phyloP scores from a whole-genome alignment of 345 rosid genomes.

The Camelina sativa region DNA sequence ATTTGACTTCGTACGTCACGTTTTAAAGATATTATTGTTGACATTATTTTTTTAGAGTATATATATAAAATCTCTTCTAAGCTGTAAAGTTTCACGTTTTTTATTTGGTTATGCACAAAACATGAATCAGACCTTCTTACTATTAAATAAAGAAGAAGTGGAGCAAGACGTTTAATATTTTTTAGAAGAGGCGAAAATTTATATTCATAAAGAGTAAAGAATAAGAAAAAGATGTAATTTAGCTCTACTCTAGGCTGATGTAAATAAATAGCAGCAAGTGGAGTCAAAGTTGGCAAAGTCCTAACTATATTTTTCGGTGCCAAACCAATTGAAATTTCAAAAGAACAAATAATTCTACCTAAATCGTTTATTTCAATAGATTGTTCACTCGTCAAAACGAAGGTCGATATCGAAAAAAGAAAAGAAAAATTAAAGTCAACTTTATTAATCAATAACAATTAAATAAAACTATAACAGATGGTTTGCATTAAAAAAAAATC shows the following conservation, averaged over 20 bases:
- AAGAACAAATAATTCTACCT: not conserved
- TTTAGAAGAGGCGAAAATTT: not conserved
- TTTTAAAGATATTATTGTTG: conserved; percentile 12
- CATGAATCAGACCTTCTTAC: not conserved
- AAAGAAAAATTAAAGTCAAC: not conserved
- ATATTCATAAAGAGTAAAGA: not conserved
- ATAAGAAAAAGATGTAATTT: not conserved
- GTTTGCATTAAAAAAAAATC: too few relatives aligned
- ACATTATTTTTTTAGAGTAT: conserved; percentile 20
- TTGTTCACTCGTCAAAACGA: not conserved
- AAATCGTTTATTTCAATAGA: not conserved
- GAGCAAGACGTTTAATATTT: not conserved
- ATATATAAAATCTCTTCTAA: not conserved
- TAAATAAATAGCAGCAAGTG: not conserved
- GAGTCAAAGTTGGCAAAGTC: not conserved
- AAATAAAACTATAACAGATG: not conserved
- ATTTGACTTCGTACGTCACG: conserved; percentile 16
- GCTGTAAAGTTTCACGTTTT: conserved; percentile 33
- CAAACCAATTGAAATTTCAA: not conserved
- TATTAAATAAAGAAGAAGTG: not conserved
- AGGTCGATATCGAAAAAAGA: not conserved
- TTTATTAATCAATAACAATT: not conserved
- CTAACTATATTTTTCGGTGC: not conserved
- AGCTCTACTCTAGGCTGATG: not conserved
- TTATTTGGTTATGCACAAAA: conserved; percentile 9